Conservation (phyloP, 306 rosid species). For the Amphicarpaea edgeworthii region DNA sequence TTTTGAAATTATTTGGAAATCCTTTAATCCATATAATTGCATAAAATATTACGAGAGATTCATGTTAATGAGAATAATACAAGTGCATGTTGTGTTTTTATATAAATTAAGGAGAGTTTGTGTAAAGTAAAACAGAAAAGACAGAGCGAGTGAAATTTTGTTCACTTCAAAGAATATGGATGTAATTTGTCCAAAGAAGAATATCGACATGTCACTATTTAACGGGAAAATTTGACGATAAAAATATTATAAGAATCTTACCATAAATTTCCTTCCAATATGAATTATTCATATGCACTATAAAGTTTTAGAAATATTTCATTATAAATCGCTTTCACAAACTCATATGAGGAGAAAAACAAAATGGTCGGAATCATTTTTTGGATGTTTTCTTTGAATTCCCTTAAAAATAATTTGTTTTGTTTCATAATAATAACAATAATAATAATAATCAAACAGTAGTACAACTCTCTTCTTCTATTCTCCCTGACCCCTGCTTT, state of each 20-base stretch:
- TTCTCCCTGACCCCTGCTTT: too few relatives aligned
- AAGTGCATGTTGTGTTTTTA: too few relatives aligned
- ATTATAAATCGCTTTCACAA: neutral
- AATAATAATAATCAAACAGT: too few relatives aligned
- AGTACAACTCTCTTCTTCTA: too few relatives aligned
- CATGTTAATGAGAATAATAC: too few relatives aligned
- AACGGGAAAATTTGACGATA: neutral
- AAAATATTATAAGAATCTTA: neutral
- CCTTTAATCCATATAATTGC: too few relatives aligned
- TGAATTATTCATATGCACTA: neutral
- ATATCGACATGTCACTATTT: neutral
- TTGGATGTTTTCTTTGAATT: neutral
- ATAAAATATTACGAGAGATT: too few relatives aligned
- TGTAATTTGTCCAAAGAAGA: neutral
- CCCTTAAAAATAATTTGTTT: neutral
- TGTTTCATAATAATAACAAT: neutral
- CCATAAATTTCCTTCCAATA: neutral
- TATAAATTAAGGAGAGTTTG: neutral
- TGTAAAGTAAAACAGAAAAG: too few relatives aligned
- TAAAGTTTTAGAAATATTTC: neutral
- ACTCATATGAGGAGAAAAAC: neutral
- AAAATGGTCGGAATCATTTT: neutral
- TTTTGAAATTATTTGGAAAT: too few relatives aligned
- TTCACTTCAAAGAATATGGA: neutral
- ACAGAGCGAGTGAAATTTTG: neutral